Evolutionary conservation across 2,329 filamentous ascomycete genomes (phyloP).

Genomic region (Colletotrichum theobromicola): DNA sequence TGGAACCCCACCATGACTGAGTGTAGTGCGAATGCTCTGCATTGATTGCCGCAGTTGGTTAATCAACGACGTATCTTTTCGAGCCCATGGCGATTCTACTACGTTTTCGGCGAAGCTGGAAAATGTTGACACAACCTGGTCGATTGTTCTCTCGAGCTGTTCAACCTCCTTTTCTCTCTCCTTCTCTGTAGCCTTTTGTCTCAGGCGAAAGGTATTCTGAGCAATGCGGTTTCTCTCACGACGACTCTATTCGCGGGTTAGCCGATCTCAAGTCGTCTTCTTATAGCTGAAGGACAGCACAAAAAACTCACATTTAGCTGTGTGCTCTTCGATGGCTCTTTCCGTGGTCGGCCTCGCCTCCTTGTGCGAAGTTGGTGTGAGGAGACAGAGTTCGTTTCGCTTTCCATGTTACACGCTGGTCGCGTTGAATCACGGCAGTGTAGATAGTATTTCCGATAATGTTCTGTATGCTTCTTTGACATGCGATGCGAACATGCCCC

Average conservation of each 20-base stretch:
- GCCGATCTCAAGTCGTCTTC: accelerated
- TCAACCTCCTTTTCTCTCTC: neutral
- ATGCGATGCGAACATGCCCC: neutral
- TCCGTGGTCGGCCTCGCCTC: neutral
- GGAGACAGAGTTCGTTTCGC: neutral
- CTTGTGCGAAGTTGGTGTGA: neutral
- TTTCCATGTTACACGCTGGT: neutral
- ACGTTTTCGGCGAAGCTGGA: neutral
- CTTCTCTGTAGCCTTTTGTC: neutral
- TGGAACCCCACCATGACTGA: neutral
- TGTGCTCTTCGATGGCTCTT: neutral
- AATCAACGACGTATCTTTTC: neutral
- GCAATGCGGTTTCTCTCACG: neutral
- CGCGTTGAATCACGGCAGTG: neutral
- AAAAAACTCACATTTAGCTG: neutral
- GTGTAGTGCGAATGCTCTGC: neutral
- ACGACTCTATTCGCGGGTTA: neutral
- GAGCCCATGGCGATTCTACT: neutral
- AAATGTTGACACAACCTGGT: neutral
- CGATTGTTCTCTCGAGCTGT: neutral
- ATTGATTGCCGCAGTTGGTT: neutral
- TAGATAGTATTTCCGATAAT: neutral
- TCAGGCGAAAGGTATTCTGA: neutral
- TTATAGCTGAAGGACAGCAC: neutral
- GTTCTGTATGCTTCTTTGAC: neutral